Base-by-base conservation (phyloP, 768 basidiomycete genomes). In the Termitomyces sp. region DNA sequence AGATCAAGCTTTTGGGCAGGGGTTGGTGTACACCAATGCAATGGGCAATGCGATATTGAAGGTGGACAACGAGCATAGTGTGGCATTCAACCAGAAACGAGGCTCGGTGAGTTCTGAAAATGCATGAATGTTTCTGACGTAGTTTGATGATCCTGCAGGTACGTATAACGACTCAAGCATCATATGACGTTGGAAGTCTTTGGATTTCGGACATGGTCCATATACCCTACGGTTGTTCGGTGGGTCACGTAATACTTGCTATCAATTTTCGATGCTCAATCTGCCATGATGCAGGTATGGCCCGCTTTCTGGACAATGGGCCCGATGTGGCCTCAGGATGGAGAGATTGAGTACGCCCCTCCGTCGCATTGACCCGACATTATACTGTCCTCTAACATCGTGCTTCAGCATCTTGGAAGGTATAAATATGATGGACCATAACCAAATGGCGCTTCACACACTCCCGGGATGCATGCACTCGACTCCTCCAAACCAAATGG, bases 361-460 rank as follows among this genome's bases (percentile, higher is more conserved):
- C 29, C n/a, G n/a, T 29, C 29, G 29, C 5, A 9, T 9, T 4
- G 29, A 29, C 3, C 29, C 29, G 3, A 29, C 29, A 9, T 29
- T 29, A 9, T 29, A n/a, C n/a, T n/a, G n/a, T n/a, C n/a, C 9
- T 29, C 29, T 29, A 29, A 29, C 29, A 29, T 29, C 29, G 5
- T 29, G 9, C 9, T 29, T 73, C 78, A 63, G 89, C 62, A 88
- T 91, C 29, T 83, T 94, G 53, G 94, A 95, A 68, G 88, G 83
- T 9, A 89, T 95, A 59, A 95, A 96, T 69, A 62, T 79, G 49
- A 82, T 85, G 69, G 68, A 72, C 7, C 71, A 76, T 58, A 91
- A 91, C 60, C 89, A 91, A 64, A 82, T 88, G 71, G 81, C 91
- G 0, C 70, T 94, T 16, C 93, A 94, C 65, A 88, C 90, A 0